phyloP scores from a whole-genome alignment of 352 stramenopile species.

The Aphanomyces stellatus region DNA sequence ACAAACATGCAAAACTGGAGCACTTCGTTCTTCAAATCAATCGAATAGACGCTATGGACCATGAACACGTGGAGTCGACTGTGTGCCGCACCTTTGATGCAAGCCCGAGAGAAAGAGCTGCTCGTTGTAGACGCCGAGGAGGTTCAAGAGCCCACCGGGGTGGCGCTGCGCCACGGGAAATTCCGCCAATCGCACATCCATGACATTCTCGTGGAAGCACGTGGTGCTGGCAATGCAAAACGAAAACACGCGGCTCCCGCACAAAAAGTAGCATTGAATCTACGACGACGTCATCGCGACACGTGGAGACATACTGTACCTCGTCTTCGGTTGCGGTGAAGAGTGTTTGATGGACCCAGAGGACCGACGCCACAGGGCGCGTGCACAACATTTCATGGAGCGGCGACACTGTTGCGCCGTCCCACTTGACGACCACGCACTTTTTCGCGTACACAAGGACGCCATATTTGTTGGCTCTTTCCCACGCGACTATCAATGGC shows the following conservation, averaged over 20 bases:
- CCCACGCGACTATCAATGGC: conserved; percentile 54
- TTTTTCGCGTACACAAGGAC: conserved; percentile 43
- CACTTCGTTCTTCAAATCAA: conserved; percentile 54
- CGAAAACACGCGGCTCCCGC: conserved; percentile 42
- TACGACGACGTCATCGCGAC: background rate
- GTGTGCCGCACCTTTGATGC: conserved; percentile 35
- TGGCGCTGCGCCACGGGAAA: conserved; percentile 37
- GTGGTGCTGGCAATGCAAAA: conserved; percentile 39
- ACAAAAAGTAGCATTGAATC: conserved; percentile 60
- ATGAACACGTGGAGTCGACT: conserved; percentile 47
- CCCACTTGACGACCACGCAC: conserved; percentile 23
- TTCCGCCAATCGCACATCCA: conserved; percentile 16
- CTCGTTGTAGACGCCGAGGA: conserved; percentile 30
- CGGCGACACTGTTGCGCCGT: conserved; percentile 36
- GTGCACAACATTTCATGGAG: conserved; percentile 53
- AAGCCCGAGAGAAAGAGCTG: conserved; percentile 42
- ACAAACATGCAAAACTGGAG: conserved; percentile 62
- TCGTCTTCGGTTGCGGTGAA: conserved; percentile 50
- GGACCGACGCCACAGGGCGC: conserved; percentile 31
- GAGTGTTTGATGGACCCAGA: conserved; percentile 63
- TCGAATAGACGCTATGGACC: conserved; percentile 35
- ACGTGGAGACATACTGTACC: background rate
- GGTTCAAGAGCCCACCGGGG: background rate
- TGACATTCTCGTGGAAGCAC: background rate
- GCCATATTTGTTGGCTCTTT: conserved; percentile 39